A percentile compares a stretch with the other conserved stretches of the same genome.
Conservation (phyloP, 2,329 filamentous ascomycete genomes). For the Aureobasidium melanogenum region DNA sequence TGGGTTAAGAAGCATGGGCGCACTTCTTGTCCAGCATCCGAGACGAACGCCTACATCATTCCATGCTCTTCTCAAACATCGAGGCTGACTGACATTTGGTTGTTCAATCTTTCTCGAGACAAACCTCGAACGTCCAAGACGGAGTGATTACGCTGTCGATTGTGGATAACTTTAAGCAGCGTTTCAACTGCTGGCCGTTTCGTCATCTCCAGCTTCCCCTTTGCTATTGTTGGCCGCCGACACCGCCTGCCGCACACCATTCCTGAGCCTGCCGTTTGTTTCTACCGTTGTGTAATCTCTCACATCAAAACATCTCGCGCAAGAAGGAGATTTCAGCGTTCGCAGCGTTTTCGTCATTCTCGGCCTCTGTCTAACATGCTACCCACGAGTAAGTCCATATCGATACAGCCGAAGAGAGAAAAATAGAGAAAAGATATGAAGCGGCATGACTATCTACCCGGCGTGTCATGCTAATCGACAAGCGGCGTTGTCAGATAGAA, state of each 20-base stretch:
- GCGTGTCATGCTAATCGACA: conserved; percentile 2
- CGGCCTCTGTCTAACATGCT: neutral
- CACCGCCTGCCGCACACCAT: neutral
- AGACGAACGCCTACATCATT: conserved; percentile 10
- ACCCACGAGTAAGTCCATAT: conserved; percentile 7
- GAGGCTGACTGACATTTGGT: neutral
- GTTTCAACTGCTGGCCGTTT: conserved; percentile 12
- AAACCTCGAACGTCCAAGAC: neutral
- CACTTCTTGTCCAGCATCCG: neutral
- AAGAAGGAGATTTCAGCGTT: neutral
- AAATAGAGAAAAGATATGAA: neutral
- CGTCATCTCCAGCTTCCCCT: conserved; percentile 11
- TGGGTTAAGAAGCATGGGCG: neutral
- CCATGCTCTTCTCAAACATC: conserved; percentile 1
- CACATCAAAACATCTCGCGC: conserved; percentile 5
- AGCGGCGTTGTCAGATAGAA: neutral
- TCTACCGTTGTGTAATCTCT: conserved; percentile 6
- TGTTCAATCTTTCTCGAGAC: neutral
- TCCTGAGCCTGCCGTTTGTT: neutral
- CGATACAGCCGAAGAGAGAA: neutral
- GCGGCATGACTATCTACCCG: conserved; percentile 2
- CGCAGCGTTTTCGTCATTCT: neutral
- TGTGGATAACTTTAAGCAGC: conserved; percentile 6
- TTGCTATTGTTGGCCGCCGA: conserved; percentile 3
- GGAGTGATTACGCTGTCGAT: conserved; percentile 6